A percentile compares a stretch with the other conserved stretches of the same genome.
These are phyloP conservation scores for Pharnaceum exiguum DNA, from an alignment of 148 eudicot species.

Conservation along the genomic window DNA sequence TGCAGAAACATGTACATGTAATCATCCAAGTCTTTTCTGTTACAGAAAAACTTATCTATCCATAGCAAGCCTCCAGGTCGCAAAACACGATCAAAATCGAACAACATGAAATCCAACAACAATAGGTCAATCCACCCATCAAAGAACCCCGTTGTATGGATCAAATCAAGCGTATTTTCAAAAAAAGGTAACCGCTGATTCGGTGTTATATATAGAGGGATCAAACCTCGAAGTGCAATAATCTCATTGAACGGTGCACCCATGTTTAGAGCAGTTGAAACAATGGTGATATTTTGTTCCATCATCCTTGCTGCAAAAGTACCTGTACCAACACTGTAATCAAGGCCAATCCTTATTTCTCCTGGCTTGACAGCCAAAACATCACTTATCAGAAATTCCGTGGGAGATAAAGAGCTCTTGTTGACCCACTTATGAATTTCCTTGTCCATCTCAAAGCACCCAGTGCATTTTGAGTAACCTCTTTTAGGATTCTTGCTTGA, in stretches of 20 bases:
- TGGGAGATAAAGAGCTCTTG: slow-evolving; percentile 27
- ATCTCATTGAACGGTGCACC: slow-evolving; percentile 94
- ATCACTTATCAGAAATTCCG: slow-evolving; percentile 60
- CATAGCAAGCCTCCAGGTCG: slow-evolving; percentile 96
- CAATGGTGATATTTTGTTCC: slow-evolving; percentile 67
- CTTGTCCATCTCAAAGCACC: slow-evolving; percentile 92
- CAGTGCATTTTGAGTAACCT: slow-evolving; percentile 67
- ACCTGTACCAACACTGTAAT: slow-evolving; percentile 85
- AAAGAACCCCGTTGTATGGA: slow-evolving; percentile 75
- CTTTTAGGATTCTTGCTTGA: slow-evolving; percentile 69
- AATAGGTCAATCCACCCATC: slow-evolving; percentile 93
- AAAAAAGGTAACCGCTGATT: slow-evolving; percentile 91
- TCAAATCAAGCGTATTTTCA: slow-evolving; percentile 86
- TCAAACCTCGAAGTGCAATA: slow-evolving; percentile 82
- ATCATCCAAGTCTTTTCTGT: slow-evolving; percentile 73
- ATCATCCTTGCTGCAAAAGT: slow-evolving; percentile 91
- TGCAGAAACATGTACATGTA: slow-evolving; percentile 98
- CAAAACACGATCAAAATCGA: slow-evolving; percentile 87
- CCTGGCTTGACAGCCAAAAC: slow-evolving; percentile 71
- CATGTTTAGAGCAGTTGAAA: slow-evolving; percentile 82
- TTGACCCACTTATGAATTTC: slow-evolving; percentile 80
- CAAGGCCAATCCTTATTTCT: slow-evolving; percentile 85
- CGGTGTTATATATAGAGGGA: slow-evolving; percentile 67
- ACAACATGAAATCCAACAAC: slow-evolving; percentile 74
- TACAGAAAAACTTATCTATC: slow-evolving; percentile 88